These are phyloP conservation scores for Saccharomycopsis schoenii DNA, from an alignment of 805 yeast genomes.

Conservation along the genomic window DNA sequence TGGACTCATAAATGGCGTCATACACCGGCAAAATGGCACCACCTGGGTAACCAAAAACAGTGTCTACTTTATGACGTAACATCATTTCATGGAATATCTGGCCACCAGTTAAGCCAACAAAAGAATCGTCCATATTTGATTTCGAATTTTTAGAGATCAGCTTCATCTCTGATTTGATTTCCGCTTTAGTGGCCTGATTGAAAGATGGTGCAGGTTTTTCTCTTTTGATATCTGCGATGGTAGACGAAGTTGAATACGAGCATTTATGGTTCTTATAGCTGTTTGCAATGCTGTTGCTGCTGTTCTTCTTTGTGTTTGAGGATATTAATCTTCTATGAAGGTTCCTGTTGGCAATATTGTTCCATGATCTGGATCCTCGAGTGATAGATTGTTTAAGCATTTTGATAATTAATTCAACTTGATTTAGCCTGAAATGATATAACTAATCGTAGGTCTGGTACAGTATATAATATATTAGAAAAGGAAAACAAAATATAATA, in stretches of 20 bases:
- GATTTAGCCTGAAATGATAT: too few relatives aligned
- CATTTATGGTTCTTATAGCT: neutral
- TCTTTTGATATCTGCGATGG: neutral
- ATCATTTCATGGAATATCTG: constrained; percentile 98
- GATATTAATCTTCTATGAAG: neutral
- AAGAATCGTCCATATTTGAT: constrained; percentile 59
- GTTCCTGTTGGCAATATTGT: neutral
- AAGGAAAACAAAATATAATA: neutral
- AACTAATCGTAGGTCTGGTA: too few relatives aligned
- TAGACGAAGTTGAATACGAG: neutral
- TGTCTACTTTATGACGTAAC: constrained; percentile 91
- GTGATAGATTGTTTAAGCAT: constrained; percentile 6
- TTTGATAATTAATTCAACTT: neutral
- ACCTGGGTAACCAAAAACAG: constrained; percentile 96
- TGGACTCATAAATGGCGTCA: constrained; percentile 91
- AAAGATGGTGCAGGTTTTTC: neutral
- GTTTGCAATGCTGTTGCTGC: neutral
- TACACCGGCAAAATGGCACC: constrained; percentile 98
- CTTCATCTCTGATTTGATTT: neutral
- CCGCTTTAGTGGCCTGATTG: neutral
- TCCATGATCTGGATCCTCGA: constrained; percentile 5
- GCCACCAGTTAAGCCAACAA: constrained; percentile 96
- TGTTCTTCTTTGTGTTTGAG: neutral
- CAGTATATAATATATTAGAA: too few relatives aligned
- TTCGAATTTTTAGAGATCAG: neutral